Evolutionary conservation across 2,329 filamentous ascomycete species (phyloP), one percentile per base, ranked within the genome.

Genomic region (Dactylella cylindrospora): DNA sequence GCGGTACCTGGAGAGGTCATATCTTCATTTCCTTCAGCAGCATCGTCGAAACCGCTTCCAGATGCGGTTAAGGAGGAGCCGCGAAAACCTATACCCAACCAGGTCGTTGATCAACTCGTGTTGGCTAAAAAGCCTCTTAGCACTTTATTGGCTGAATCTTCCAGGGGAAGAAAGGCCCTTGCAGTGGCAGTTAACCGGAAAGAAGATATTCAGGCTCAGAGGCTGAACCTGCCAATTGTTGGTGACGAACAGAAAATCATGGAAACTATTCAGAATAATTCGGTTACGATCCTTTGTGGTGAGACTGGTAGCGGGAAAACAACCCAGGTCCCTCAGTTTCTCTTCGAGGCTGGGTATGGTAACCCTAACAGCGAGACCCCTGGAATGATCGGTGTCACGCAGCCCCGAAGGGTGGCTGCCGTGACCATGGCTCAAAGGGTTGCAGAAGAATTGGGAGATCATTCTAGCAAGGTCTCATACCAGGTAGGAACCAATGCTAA

Each of bases 251-350:
- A 98, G 71, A 90, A 86, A 69, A 90, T 98, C 23, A 97, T 98
- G 90, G 93, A 98, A 73, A 90, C 90, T 0, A 89, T 98, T 41
- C 86, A 96, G 73, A 91, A 91, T 71, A 86, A 96, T 71, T 81
- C 91, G 46, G 84, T 89, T 2, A 87, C 96, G 1, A 86, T 98
- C 8, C 83, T 98, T 5, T 96, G 91, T 75, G 93, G 93, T 73
- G 86, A 90, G 10, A 98, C 94, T 26, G 93, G 93, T 73, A 96
- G 90, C 65, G 93, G 93, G 72, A 98, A 98, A 74, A 98, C 94
- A 0, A 98, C 93, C 0, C 93, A 98, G 72, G 82, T 98, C 6
- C 94, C 94, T 0, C 93, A 98, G 70, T 98, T 98, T 70, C 77
- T 98, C 23, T 95, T 87, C 68, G 93, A 98, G 76, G 85, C 90